Conservation (phyloP, 2,329 filamentous ascomycete genomes). For the Ascochyta koolunga region DNA sequence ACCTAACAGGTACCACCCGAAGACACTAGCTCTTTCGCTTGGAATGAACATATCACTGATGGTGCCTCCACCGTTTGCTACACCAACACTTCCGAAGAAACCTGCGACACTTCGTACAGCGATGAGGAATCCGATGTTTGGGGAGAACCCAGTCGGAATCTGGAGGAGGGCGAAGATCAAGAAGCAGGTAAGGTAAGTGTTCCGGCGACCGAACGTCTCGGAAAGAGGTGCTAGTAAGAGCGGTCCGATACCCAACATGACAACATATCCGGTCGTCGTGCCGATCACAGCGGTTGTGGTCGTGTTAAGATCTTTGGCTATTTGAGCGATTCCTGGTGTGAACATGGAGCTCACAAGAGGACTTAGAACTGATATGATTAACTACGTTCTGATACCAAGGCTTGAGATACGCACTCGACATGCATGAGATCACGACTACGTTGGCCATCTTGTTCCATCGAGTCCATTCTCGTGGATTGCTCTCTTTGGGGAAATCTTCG, state of each 20-base stretch:
- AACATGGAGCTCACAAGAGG: slow-evolving; percentile 59
- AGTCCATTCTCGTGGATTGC: slow-evolving; percentile 56
- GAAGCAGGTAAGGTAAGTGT: slow-evolving; percentile 55
- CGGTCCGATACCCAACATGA: slow-evolving; percentile 57
- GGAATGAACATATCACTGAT: slow-evolving; percentile 60
- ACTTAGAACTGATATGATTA: slow-evolving; percentile 48
- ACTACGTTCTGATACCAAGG: neutral
- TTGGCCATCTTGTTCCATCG: slow-evolving; percentile 55
- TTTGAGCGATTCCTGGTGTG: slow-evolving; percentile 58
- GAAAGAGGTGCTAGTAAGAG: slow-evolving; percentile 55
- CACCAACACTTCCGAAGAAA: slow-evolving; percentile 58
- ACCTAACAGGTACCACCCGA: slow-evolving; percentile 54
- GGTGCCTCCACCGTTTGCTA: slow-evolving; percentile 59
- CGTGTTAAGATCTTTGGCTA: slow-evolving; percentile 55
- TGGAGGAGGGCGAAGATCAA: slow-evolving; percentile 54
- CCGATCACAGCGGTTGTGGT: slow-evolving; percentile 52
- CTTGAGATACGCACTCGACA: slow-evolving; percentile 48
- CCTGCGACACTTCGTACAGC: slow-evolving; percentile 54
- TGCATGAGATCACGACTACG: slow-evolving; percentile 57
- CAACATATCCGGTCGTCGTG: slow-evolving; percentile 58
- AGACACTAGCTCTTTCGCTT: slow-evolving; percentile 53
- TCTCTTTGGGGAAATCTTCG: slow-evolving; percentile 43
- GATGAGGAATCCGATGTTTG: slow-evolving; percentile 55
- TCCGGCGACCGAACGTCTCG: slow-evolving; percentile 55
- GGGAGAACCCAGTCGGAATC: slow-evolving; percentile 55